These are phyloP conservation scores for Chrysoporthe deuterocubensis DNA, from an alignment of 2,329 filamentous ascomycete genomes.

Conservation along the genomic window DNA sequence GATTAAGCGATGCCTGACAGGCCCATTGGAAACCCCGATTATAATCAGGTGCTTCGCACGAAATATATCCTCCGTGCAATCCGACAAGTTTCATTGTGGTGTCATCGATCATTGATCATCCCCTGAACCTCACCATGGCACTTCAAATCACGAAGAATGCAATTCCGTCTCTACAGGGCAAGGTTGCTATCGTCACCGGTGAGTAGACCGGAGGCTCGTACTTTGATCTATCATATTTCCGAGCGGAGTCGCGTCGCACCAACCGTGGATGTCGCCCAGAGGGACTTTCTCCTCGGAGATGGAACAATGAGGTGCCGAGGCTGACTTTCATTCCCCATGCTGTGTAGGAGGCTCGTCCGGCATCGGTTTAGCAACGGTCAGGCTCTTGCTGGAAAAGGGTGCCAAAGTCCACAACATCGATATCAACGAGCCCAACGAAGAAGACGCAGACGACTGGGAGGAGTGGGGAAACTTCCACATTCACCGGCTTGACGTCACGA, in stretches of 20 bases:
- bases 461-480: conserved; percentile 10
- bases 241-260: neutral
- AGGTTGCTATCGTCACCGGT: conserved; percentile 11
- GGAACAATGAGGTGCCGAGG: neutral
- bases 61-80: neutral
- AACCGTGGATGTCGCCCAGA: neutral
- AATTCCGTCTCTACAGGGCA: neutral
- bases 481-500: conserved; percentile 2
- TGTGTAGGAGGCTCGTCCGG: conserved; percentile 3
- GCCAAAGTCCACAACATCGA: conserved; percentile 10
- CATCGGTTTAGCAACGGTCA: conserved; percentile 10
- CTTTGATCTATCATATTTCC: conserved; percentile 1
- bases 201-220: neutral
- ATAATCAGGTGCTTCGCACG: conserved; percentile 1
- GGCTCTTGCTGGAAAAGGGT: conserved; percentile 4
- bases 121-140: neutral
- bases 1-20: neutral
- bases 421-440: conserved; percentile 5
- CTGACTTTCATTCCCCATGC: neutral
- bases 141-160: neutral
- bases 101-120: neutral
- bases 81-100: neutral
- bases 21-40: neutral
- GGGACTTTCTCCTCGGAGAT: neutral
- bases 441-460: conserved; percentile 14